Evolutionary conservation across 371 early-diverging fungal species (phyloP).

Genomic region (Mortierella sp.): DNA sequence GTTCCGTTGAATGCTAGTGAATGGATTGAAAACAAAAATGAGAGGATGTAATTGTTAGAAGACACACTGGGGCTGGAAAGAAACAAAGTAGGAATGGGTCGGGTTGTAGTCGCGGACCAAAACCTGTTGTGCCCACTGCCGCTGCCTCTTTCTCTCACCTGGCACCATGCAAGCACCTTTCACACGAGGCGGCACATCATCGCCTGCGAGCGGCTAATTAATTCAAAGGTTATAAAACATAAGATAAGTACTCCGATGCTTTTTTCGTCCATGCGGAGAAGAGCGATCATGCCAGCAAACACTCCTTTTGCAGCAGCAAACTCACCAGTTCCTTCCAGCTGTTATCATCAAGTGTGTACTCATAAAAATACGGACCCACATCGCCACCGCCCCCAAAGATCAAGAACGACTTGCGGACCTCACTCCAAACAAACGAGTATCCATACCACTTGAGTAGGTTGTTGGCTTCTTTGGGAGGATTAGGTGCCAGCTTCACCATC

Average conservation of each 20-base stretch:
- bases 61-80: background rate
- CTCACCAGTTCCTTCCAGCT: background rate
- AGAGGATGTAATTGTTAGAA: background rate
- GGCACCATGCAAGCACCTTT: background rate
- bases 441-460: background rate
- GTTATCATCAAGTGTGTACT: background rate
- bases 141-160: background rate
- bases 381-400: background rate
- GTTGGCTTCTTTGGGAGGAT: background rate
- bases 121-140: background rate
- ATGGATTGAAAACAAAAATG: background rate
- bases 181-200: background rate
- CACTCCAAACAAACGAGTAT: conserved; percentile 3
- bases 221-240: background rate
- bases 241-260: background rate
- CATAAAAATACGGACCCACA: background rate
- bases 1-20: background rate
- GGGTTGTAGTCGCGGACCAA: background rate
- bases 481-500: background rate
- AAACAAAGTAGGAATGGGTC: background rate
- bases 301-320: too few species aligned
- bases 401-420: background rate
- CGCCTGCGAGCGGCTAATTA: background rate
- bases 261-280: background rate
- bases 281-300: too few species aligned